Evolutionary conservation across 2,329 filamentous ascomycete genomes (phyloP).

Genomic region (Colletotrichum tofieldiae): DNA sequence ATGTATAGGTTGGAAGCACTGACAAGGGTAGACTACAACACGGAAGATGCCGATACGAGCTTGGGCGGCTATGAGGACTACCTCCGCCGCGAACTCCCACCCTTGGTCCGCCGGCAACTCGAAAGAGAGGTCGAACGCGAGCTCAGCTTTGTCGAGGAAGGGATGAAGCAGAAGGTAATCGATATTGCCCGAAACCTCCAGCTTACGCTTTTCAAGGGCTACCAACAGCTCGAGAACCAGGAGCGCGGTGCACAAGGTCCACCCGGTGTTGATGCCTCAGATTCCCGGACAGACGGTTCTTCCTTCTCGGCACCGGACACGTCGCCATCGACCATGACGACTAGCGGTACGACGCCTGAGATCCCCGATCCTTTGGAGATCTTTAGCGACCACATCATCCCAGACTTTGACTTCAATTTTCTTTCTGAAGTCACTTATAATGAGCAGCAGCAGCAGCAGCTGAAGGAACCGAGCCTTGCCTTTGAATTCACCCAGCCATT

Average conservation of each 20-base stretch:
- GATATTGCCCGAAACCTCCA: conserved; percentile 47
- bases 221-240: conserved; percentile 32
- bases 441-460: neutral
- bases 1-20: neutral
- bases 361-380: conserved; percentile 36
- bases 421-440: conserved; percentile 4
- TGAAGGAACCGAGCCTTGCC: neutral
- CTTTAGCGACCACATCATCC: conserved; percentile 13
- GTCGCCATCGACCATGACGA: conserved; percentile 36
- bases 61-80: conserved; percentile 47
- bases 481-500: neutral
- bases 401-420: conserved; percentile 37
- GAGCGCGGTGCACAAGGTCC: conserved; percentile 5
- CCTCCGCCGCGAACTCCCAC: conserved; percentile 53
- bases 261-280: neutral
- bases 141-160: conserved; percentile 47
- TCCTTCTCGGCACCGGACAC: conserved; percentile 9
- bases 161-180: conserved; percentile 45
- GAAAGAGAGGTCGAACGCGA: conserved; percentile 48
- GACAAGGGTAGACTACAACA: conserved; percentile 51
- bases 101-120: conserved; percentile 52
- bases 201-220: conserved; percentile 45
- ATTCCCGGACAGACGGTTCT: neutral
- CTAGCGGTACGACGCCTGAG: conserved; percentile 29
- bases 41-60: conserved; percentile 46